phyloP scores from a whole-genome alignment of 768 basidiomycete genomes.

The Russula olivacea region DNA sequence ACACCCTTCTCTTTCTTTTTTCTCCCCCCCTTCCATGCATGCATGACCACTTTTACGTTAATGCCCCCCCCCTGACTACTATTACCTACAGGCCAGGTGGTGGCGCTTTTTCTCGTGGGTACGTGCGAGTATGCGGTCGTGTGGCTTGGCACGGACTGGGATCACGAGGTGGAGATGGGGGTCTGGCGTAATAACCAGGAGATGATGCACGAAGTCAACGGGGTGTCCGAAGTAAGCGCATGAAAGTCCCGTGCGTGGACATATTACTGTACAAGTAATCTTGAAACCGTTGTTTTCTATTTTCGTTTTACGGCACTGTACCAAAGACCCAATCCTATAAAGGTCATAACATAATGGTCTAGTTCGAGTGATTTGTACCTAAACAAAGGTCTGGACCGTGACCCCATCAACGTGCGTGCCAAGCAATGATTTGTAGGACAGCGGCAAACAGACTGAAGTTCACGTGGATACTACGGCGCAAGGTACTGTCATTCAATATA shows the following conservation, averaged over 20 bases:
- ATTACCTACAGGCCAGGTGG: conserved; percentile 51
- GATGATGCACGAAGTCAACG: neutral
- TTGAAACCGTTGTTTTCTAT: neutral
- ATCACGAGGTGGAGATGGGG: conserved; percentile 40
- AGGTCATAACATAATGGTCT: neutral
- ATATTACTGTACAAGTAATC: neutral
- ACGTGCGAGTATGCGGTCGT: conserved; percentile 60
- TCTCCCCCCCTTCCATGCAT: neutral
- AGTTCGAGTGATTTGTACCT: neutral
- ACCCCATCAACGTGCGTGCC: neutral
- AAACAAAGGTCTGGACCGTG: neutral
- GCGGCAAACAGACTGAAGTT: too few species aligned
- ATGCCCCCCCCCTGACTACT: neutral
- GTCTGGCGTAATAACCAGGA: conserved; percentile 32
- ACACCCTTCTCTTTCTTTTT: neutral
- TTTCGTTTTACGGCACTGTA: neutral
- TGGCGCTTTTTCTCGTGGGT: conserved; percentile 68
- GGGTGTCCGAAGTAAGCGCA: neutral
- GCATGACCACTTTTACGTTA: neutral
- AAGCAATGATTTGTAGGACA: neutral
- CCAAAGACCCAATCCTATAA: neutral
- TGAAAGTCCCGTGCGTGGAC: neutral
- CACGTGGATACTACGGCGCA: neutral
- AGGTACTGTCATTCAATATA: conserved; percentile 1
- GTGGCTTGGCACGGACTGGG: conserved; percentile 47